Evolutionary conservation across 2,329 filamentous ascomycete species (phyloP).

Genomic region (Epicoccum nigrum): DNA sequence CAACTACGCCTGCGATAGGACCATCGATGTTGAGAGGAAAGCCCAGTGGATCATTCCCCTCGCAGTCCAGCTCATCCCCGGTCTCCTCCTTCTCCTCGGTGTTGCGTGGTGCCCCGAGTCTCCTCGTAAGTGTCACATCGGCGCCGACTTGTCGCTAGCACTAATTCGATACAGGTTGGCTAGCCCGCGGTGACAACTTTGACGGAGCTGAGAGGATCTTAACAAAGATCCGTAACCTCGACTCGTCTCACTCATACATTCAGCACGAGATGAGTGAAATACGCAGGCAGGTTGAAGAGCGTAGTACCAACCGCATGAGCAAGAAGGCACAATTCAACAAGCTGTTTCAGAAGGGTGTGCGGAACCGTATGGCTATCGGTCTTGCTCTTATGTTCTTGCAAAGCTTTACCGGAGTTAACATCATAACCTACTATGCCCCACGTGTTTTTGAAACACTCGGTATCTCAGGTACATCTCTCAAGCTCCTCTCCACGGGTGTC

Average conservation of each 20-base stretch:
- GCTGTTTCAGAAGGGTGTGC: constrained; percentile 48
- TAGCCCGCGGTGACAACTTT: constrained; percentile 36
- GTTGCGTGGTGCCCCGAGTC: constrained; percentile 47
- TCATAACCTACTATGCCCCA: constrained; percentile 47
- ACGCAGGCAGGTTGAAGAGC: constrained; percentile 42
- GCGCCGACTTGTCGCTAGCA: background rate
- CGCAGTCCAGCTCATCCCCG: constrained; percentile 53
- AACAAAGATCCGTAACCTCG: constrained; percentile 54
- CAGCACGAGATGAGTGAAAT: constrained; percentile 59
- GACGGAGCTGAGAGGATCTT: constrained; percentile 52
- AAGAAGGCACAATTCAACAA: constrained; percentile 43
- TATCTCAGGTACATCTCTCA: constrained; percentile 50
- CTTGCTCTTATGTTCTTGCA: constrained; percentile 49
- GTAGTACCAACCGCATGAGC: constrained; percentile 36
- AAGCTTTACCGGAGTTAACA: constrained; percentile 46
- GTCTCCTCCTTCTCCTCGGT: constrained; percentile 43
- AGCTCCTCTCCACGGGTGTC: constrained; percentile 58
- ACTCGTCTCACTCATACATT: constrained; percentile 51
- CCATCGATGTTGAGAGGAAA: constrained; percentile 53
- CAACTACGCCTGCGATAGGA: constrained; percentile 50
- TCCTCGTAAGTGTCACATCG: constrained; percentile 19
- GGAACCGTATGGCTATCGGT: constrained; percentile 49
- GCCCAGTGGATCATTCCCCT: constrained; percentile 70
- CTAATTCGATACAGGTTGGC: constrained; percentile 26
- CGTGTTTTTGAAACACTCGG: constrained; percentile 53